phyloP scores from a whole-genome alignment of 768 basidiomycete species.

The Leccinellum albellum region DNA sequence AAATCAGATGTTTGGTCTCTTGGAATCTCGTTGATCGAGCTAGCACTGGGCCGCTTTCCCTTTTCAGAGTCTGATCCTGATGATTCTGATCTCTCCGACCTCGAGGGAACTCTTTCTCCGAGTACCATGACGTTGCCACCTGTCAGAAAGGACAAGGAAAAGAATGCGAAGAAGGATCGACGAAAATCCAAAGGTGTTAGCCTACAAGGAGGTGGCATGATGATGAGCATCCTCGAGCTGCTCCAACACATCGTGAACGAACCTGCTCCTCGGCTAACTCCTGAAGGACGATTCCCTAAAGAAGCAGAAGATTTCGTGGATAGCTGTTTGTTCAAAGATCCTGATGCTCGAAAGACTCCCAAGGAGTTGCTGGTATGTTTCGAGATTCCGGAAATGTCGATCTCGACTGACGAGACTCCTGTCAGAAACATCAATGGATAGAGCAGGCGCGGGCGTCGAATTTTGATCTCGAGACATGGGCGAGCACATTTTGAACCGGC shows the following conservation, averaged over 20 bases:
- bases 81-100: constrained; percentile 73
- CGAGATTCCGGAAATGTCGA: background rate
- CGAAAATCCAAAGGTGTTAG: constrained; percentile 90
- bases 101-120: constrained; percentile 79
- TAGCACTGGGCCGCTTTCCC: constrained; percentile 95
- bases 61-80: constrained; percentile 81
- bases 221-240: constrained; percentile 96
- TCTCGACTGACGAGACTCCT: constrained; percentile 7
- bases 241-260: constrained; percentile 99
- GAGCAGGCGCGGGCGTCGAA: constrained; percentile 53
- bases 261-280: constrained; percentile 84
- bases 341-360: constrained; percentile 75
- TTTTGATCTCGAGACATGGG: constrained; percentile 78
- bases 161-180: constrained; percentile 67
- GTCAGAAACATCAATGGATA: constrained; percentile 74
- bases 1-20: constrained; percentile 99
- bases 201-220: constrained; percentile 91
- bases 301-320: constrained; percentile 86
- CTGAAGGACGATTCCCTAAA: constrained; percentile 66
- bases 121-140: constrained; percentile 47
- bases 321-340: constrained; percentile 88
- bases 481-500: constrained; percentile 58
- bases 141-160: constrained; percentile 35
- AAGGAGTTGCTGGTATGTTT: constrained; percentile 72
- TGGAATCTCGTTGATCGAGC: constrained; percentile 94